These are phyloP conservation scores for Tetratostichococcus sp. DNA, from an alignment of 139 green algal species.

Conservation along the genomic window DNA sequence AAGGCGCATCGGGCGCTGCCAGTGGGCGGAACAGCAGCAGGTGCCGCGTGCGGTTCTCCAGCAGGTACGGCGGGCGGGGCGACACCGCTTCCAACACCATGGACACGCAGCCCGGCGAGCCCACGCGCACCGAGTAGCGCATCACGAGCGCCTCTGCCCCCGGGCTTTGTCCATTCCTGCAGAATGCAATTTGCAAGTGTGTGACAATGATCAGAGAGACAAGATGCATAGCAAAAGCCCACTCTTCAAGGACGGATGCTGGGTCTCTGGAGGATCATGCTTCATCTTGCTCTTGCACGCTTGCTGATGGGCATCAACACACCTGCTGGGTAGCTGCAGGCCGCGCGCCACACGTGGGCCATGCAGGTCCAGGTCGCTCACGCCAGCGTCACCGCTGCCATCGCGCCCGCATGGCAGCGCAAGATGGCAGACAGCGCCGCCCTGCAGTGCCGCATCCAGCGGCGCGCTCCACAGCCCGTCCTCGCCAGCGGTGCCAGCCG, in stretches of 20 bases:
- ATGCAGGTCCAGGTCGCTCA: not conserved
- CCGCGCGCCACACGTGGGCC: not conserved
- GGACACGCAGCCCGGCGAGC: slow-evolving; percentile 40
- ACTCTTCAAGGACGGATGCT: no score
- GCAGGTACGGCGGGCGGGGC: slow-evolving; percentile 37
- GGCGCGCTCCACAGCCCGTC: not conserved
- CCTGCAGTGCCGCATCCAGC: not conserved
- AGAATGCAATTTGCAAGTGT: no score
- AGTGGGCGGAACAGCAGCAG: slow-evolving; percentile 54
- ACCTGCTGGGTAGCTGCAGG: not conserved
- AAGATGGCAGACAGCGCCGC: not conserved
- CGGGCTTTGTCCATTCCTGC: not conserved
- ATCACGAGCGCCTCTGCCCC: slow-evolving; percentile 30
- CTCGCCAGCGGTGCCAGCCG: not conserved
- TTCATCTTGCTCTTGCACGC: no score
- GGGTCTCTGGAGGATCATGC: no score
- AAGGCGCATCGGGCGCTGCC: slow-evolving; percentile 23
- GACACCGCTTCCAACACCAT: slow-evolving; percentile 48
- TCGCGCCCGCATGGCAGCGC: not conserved
- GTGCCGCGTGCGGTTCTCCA: slow-evolving; percentile 56
- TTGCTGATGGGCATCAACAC: not conserved
- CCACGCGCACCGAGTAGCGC: slow-evolving; percentile 32
- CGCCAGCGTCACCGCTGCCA: not conserved
- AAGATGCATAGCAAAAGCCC: no score
- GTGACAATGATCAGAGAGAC: no score